A percentile compares a stretch with the other conserved stretches of the same genome.
These are phyloP conservation scores for Nigrograna mackinnonii DNA, from an alignment of 2,329 filamentous ascomycete genomes.

Conservation along the genomic window DNA sequence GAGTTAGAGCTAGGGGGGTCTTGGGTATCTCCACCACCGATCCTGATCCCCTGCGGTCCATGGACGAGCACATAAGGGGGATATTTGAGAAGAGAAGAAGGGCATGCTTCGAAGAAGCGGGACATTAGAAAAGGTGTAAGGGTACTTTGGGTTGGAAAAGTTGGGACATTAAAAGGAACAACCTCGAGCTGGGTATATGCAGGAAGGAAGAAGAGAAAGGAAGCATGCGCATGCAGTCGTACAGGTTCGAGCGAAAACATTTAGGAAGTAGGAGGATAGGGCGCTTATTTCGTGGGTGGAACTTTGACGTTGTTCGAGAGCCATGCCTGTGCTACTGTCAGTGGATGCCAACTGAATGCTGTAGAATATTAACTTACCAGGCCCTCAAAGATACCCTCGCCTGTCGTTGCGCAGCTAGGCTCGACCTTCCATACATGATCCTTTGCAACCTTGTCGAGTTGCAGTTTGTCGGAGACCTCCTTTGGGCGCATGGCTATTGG, in stretches of 20 bases:
- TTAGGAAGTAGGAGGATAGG: constrained; percentile 2
- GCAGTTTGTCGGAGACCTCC: constrained; percentile 53
- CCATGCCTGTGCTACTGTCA: constrained; percentile 41
- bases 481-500: constrained; percentile 52
- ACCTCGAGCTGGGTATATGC: constrained; percentile 42
- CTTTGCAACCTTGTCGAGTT: constrained; percentile 54
- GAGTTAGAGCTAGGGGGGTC: no score
- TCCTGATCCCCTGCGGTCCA: not conserved
- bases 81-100: not conserved
- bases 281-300: constrained; percentile 39
- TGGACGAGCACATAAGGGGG: not conserved
- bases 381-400: constrained; percentile 58
- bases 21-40: no score
- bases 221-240: constrained; percentile 35
- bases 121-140: not conserved
- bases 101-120: not conserved
- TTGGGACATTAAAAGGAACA: constrained; percentile 24
- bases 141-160: constrained; percentile 22
- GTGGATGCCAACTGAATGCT: not conserved
- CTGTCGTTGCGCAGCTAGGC: constrained; percentile 57
- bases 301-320: constrained; percentile 56
- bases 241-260: constrained; percentile 13
- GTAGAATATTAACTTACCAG: constrained; percentile 35
- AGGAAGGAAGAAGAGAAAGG: constrained; percentile 25
- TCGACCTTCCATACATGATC: constrained; percentile 59